phyloP scores from a whole-genome alignment of 208 protist species.

The Endotrypanum monterogeii region DNA sequence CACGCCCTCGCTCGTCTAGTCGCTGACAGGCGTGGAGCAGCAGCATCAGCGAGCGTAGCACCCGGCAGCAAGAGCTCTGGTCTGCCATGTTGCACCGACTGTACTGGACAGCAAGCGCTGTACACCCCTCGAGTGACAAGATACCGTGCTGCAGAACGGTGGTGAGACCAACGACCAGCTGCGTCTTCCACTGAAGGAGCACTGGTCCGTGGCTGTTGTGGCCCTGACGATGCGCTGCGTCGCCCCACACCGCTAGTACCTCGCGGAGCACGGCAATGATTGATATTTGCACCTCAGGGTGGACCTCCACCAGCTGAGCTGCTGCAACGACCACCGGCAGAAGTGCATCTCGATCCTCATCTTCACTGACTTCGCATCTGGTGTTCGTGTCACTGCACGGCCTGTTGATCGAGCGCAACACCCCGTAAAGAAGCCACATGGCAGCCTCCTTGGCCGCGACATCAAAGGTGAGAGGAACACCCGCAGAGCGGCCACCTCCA shows the following conservation, averaged over 20 bases:
- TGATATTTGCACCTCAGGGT: slow-evolving; percentile 53
- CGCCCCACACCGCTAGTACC: slow-evolving; percentile 32
- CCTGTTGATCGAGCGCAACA: slow-evolving; percentile 14
- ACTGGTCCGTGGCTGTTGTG: slow-evolving; percentile 20
- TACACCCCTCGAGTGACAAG: slow-evolving; percentile 43
- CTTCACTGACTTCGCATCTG: not conserved
- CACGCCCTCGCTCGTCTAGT: slow-evolving; percentile 37
- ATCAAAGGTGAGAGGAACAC: slow-evolving; percentile 26
- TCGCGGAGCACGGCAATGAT: slow-evolving; percentile 44
- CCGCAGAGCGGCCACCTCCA: not conserved
- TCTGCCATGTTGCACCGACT: slow-evolving; percentile 57
- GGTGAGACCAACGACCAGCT: slow-evolving; percentile 54
- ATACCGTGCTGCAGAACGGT: slow-evolving; percentile 60
- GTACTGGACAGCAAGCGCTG: slow-evolving; percentile 51
- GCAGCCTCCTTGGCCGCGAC: slow-evolving; percentile 51
- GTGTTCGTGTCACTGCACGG: not conserved
- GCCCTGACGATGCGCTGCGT: slow-evolving; percentile 15
- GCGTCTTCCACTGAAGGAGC: slow-evolving; percentile 54
- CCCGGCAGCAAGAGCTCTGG: slow-evolving; percentile 46
- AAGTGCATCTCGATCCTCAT: slow-evolving; percentile 25
- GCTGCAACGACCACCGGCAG: slow-evolving; percentile 52
- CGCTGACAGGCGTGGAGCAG: slow-evolving; percentile 58
- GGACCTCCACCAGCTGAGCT: slow-evolving; percentile 57
- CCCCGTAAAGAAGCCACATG: slow-evolving; percentile 39
- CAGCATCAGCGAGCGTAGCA: slow-evolving; percentile 49